A percentile compares a stretch with the other conserved stretches of the same genome.
Conservation (phyloP, 2,329 filamentous ascomycete genomes). For the Xylaria sp. region DNA sequence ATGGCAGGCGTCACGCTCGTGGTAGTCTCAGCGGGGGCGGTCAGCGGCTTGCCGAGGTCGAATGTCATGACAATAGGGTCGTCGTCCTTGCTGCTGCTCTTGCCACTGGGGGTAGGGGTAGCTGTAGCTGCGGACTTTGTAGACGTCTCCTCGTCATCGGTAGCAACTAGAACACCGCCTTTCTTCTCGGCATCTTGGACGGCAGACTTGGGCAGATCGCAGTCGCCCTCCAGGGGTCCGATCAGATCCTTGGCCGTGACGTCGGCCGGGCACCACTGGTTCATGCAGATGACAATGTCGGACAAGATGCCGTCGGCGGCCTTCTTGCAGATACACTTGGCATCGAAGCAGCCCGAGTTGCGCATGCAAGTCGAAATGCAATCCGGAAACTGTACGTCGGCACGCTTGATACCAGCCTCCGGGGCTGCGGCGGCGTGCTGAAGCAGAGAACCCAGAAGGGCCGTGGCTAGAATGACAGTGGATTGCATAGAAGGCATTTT, state of each 20-base stretch:
- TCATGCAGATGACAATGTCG: slow-evolving; percentile 52
- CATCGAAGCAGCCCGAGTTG: slow-evolving; percentile 47
- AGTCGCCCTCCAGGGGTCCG: slow-evolving; percentile 47
- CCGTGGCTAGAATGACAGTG: slow-evolving; percentile 37
- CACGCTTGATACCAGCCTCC: slow-evolving; percentile 27
- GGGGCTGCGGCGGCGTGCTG: slow-evolving; percentile 38
- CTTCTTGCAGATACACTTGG: slow-evolving; percentile 52
- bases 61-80: slow-evolving; percentile 20
- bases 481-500: slow-evolving; percentile 44
- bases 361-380: slow-evolving; percentile 53
- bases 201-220: slow-evolving; percentile 48
- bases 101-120: slow-evolving; percentile 14
- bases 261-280: slow-evolving; percentile 50
- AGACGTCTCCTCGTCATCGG: slow-evolving; percentile 19
- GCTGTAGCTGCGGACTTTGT: slow-evolving; percentile 17
- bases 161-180: slow-evolving; percentile 29
- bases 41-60: slow-evolving; percentile 25
- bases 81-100: slow-evolving; percentile 2
- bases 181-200: slow-evolving; percentile 48
- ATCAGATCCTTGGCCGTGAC: slow-evolving; percentile 50
- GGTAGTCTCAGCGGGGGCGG: slow-evolving; percentile 16
- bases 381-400: slow-evolving; percentile 42
- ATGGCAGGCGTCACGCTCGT: slow-evolving; percentile 20
- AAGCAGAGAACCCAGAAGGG: slow-evolving; percentile 43
- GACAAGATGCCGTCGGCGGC: slow-evolving; percentile 50